Evolutionary conservation across 345 rosid genomes (phyloP), one percentile per base, ranked within the genome.

Genomic region (Eucalyptus regnans): DNA sequence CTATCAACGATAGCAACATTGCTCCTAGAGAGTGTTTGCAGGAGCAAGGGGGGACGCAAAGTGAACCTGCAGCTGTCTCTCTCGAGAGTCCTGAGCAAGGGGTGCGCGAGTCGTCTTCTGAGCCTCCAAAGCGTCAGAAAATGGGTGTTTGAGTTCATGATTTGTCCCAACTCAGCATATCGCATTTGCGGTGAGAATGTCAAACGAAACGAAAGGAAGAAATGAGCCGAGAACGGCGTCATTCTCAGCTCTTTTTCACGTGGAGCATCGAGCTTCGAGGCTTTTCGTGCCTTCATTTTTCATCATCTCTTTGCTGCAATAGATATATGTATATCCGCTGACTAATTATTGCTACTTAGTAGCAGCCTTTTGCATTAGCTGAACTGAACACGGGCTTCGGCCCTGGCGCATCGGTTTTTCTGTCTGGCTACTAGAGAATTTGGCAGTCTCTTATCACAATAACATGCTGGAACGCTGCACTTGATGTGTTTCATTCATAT

Each of bases 81-180:
- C 27, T 88, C 6, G 91, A 86, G 88, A 89, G 64, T 87, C 86
- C 91, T 22, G 89, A 90, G 87, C 89, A 89, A 86, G 90, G 89
- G 86, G 60, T 79, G 86, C 9, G 60, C 1, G 90, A 90, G 86
- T 88, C 15, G 15, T 41, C 84, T 76, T 41, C 92, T 87, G 95
- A 89, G 60, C 88, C 90, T 76, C 51, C 95, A 86, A 95, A 97
- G 93, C 97, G 96, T 81, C 91, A 90, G 56, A 94, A 95, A 95
- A 91, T 83, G 10, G 89, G 92, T 87, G 84, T 41, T 76, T 76
- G 84, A 76, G 27, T 44, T 41, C 23, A 76, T 11, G 84, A 41
- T 41, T 76, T 41, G 20, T 20, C 48, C 27, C 48, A 41, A 41
- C 84, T 41, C 48, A 41, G 84, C 84, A 90, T 27, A 15, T 91